A percentile compares a stretch with the other conserved stretches of the same genome.
Evolutionary conservation across 768 basidiomycete species (phyloP).

Genomic region (Lepiota subincarnata): DNA sequence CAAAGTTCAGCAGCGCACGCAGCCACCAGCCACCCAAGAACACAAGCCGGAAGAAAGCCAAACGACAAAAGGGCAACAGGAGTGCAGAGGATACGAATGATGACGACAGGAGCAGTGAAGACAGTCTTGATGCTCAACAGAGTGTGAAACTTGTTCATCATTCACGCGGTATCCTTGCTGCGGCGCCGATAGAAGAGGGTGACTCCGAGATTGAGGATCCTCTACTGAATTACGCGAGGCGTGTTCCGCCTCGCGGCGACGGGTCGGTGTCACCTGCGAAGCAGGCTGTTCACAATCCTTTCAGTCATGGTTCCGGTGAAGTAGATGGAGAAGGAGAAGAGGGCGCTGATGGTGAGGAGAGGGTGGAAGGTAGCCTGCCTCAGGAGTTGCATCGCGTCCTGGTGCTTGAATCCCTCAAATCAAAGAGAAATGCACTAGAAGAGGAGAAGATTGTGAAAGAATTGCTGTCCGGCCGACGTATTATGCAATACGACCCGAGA

Average conservation of each 20-base stretch:
- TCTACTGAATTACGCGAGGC: conserved; percentile 24
- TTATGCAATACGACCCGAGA: conserved; percentile 52
- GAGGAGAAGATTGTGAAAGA: conserved; percentile 55
- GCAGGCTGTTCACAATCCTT: not conserved
- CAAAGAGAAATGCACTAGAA: conserved; percentile 34
- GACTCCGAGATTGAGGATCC: conserved; percentile 30
- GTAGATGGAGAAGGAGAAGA: conserved; percentile 26
- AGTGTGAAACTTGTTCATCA: conserved; percentile 9
- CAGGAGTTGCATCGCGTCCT: conserved; percentile 63
- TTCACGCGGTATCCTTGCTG: conserved; percentile 11
- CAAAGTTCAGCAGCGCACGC: conserved; percentile 29
- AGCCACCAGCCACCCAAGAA: conserved; percentile 22
- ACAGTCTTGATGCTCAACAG: not conserved
- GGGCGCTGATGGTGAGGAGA: conserved; percentile 31
- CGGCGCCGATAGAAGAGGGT: conserved; percentile 13
- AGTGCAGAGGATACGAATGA: conserved; percentile 20
- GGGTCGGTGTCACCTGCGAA: conserved; percentile 4
- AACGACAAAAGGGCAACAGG: conserved; percentile 18
- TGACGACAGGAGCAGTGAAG: conserved; percentile 16
- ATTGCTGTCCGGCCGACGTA: conserved; percentile 56
- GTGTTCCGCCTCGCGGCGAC: conserved; percentile 11
- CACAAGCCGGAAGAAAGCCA: conserved; percentile 48
- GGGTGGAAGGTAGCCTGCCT: conserved; percentile 55
- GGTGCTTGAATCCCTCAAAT: conserved; percentile 49
- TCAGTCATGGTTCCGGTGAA: conserved; percentile 5